Evolutionary conservation across 164 flowering plant species (phyloP), one percentile per base, ranked within the genome.

Genomic region (Stephania yunnanensis): DNA sequence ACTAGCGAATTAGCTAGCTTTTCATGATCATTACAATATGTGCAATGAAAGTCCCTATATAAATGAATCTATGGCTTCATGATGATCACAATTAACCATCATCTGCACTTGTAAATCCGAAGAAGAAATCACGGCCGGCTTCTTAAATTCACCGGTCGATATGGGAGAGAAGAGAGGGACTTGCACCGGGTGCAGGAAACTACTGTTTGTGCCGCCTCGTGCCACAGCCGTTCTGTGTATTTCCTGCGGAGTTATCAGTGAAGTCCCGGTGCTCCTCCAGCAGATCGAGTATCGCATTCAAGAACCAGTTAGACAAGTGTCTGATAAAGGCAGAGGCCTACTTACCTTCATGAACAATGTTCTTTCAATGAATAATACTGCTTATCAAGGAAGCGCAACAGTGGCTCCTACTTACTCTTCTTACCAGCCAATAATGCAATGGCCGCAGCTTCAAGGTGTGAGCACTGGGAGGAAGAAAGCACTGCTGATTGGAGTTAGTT

Each of bases 401-500:
- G 22, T 30, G 4, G n/a, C 5, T 1, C 46, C 20, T 69, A 15
- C 45, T 15, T 48, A 58, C 55, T 29, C 15, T 6, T 71, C 13
- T 5, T 42, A 29, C 31, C 55, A 65, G 65, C 53, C 72, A 46
- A 22, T 66, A 46, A 22, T 66, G 22, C 22, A 53, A 7, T 30
- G 53, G 10, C 74, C 69, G 7, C n/a, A n/a, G n/a, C n/a, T n/a
- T n/a, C n/a, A n/a, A 69, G 25, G 25, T 25, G 25, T 0, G 25
- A 25, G 0, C 0, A 25, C 25, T 25, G 25, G 88, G 15, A 82
- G 75, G 79, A 91, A 82, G 80, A 81, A 86, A 76, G 95, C 95
- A 10, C 67, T 91, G 64, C 80, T 91, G 0, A 86, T 90, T 50
- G 92, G 90, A 52, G 77, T 90, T 12, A 84, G 77, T 78, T 90